Evolutionary conservation across 208 protist species (phyloP), one percentile per base, ranked within the genome.

Genomic region (Phytomonas francai): DNA sequence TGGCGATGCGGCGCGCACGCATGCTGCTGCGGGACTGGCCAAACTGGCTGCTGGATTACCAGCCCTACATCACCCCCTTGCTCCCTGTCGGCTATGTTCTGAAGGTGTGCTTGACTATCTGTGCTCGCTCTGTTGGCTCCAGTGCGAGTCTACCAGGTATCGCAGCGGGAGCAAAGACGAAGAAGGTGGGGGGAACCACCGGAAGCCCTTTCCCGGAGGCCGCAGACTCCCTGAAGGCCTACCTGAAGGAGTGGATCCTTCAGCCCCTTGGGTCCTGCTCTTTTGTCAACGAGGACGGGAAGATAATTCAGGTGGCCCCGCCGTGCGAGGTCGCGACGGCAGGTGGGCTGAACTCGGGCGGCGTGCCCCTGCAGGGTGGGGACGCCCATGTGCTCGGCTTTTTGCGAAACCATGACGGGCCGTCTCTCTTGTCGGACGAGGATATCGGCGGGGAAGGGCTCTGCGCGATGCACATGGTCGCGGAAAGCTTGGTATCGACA

Each of bases 1-100:
- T 87, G 72, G 81, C 83, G 19, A 76, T 91, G 71, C 78, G 71
- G 59, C 81, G 85, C 11, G 82, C 85, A 2, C 75, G 85, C n/a
- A 80, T 86, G 79, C 60, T 80, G 57, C 72, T 84, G 22, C 65
- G 73, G 33, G 82, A 80, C 32, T 70, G 74, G 42, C 82, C 81
- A 0, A 74, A 81, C 11, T 88, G 82, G 80, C 60, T 91, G 51
- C 65, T 88, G 31, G 74, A 80, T 31, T 87, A 91, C 65, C 82
- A 91, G 65, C 76, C 82, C 4, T 91, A 91, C 72, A 56, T 88
- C 51, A 86, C 85, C 19, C 83, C 85, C 16, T 76, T 91, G 12
- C 79, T 91, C 34, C 85, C 85, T 6, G 80, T 91, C 5, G 85
- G 74, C n/a, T 91, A 88, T 70, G 85, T 91, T 27, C 72, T 75